Evolutionary conservation across 2,329 filamentous ascomycete species (phyloP), one percentile per base, ranked within the genome.

Genomic region (Ophioceras dolichostomum): DNA sequence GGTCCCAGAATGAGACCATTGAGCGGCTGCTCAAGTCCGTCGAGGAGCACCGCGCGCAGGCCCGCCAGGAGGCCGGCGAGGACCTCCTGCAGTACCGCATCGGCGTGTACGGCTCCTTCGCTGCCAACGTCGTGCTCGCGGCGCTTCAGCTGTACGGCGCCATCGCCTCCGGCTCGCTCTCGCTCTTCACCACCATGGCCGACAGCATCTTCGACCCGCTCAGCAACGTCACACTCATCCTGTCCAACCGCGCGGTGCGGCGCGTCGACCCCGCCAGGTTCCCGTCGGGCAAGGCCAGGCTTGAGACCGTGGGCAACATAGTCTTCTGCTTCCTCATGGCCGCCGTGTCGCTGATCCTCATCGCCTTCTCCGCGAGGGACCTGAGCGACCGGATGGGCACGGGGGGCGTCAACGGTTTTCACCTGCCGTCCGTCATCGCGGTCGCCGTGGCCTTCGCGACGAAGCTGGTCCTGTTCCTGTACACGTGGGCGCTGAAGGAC

Each of bases 311-410:
- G 0, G 91, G 91, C 37, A 98, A 96, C 53, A 95, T 96, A 45
- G 77, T 82, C 41, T 98, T 98, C 60, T 94, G 87, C 60, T 94
- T 94, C 59, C 68, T 98, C 49, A 96, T 98, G 91, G 87, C 79
- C 16, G 68, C 86, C 9, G 89, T 96, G 7, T 94, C 87, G 0
- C 68, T 93, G 46, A 86, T 96, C 52, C 76, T 98, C 39, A 91
- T 98, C 49, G 86, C 89, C 17, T 85, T 95, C 55, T 87, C 88
- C 1, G 68, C 76, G 20, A 73, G 77, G 39, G 79, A 93, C 40
- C 67, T 96, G 2, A 67, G 62, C 1, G 59, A 66, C 32, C 66
- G 65, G 1, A 59, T 61, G 2, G 60, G 66, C 0, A 60, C 67
- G 2, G 60, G 65, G 0, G 61, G 65, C 2, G 71, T 67, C 12